These are phyloP conservation scores for Heracleum sosnowskyi DNA, from an alignment of 129 eudicot species.

Conservation along the genomic window DNA sequence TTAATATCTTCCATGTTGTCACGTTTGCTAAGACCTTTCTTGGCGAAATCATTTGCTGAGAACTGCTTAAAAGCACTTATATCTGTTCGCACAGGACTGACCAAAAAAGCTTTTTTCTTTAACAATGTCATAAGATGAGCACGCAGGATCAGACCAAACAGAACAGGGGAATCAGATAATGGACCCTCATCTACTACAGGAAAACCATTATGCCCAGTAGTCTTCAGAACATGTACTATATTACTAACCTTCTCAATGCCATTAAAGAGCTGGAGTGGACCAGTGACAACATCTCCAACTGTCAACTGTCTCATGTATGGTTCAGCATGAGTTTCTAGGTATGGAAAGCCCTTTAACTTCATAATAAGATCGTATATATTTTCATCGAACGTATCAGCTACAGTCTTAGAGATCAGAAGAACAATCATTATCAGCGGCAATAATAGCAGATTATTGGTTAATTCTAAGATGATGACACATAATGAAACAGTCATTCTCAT, in stretches of 20 bases:
- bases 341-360: conserved; percentile 74
- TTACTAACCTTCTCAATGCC: conserved; percentile 80
- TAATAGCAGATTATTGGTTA: conserved; percentile 64
- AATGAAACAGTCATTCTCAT: conserved; percentile 94
- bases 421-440: conserved; percentile 81
- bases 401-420: conserved; percentile 82
- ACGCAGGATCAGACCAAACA: conserved; percentile 71
- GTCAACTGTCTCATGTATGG: conserved; percentile 92
- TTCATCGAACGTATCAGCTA: conserved; percentile 70
- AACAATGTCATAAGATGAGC: conserved; percentile 68
- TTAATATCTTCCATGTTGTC: conserved; percentile 53
- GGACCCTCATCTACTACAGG: conserved; percentile 77
- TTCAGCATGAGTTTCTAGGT: conserved; percentile 77
- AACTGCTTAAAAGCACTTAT: conserved; percentile 34
- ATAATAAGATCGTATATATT: conserved; percentile 70
- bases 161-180: conserved; percentile 35
- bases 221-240: conserved; percentile 53
- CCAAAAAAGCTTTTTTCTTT: conserved; percentile 52
- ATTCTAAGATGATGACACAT: conserved; percentile 74
- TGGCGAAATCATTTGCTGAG: conserved; percentile 69
- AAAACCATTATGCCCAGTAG: conserved; percentile 74
- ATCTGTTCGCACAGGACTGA: conserved; percentile 25
- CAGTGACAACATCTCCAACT: conserved; percentile 72
- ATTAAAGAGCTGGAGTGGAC: conserved; percentile 64
- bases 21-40: conserved; percentile 49